Conservation (phyloP, 305 asterid species). For the Solanum chacoense region DNA sequence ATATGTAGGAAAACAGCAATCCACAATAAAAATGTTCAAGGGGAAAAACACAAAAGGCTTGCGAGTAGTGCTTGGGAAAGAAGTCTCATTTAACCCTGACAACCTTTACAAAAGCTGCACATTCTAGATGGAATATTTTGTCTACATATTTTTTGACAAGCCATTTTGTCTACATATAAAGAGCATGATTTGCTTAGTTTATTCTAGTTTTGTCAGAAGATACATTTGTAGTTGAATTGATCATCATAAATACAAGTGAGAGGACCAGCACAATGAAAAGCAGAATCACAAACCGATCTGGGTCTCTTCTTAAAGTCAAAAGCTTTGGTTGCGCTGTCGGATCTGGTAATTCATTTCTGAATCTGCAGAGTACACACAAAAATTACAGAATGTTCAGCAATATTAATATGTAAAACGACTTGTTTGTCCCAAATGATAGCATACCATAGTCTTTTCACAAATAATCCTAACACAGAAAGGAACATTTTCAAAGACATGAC, state of each 20-base stretch:
- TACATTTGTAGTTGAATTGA: not conserved
- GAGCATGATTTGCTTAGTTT: not conserved
- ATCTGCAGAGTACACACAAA: constrained; percentile 36
- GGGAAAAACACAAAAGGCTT: not conserved
- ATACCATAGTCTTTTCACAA: not conserved
- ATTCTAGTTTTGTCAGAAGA: not conserved
- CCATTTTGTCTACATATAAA: not conserved
- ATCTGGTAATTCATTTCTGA: constrained; percentile 94
- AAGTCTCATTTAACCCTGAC: not conserved
- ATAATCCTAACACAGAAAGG: not conserved
- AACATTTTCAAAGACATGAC: not conserved
- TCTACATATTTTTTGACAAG: not conserved
- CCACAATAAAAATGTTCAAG: not conserved
- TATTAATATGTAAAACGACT: not conserved
- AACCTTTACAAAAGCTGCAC: not conserved
- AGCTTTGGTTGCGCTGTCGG: constrained; percentile 97
- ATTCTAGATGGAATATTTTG: not conserved
- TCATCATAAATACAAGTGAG: not conserved
- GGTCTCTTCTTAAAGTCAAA: constrained; percentile 59
- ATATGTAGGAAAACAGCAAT: not conserved
- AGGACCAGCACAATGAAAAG: not conserved
- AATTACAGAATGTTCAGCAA: not conserved
- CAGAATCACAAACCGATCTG: constrained; percentile 55
- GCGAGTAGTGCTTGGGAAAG: not conserved
- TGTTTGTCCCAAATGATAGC: not conserved